A percentile compares a stretch with the other conserved stretches of the same genome.
These are phyloP conservation scores for Acacia acuminata DNA, from an alignment of 306 rosid species.

Conservation along the genomic window DNA sequence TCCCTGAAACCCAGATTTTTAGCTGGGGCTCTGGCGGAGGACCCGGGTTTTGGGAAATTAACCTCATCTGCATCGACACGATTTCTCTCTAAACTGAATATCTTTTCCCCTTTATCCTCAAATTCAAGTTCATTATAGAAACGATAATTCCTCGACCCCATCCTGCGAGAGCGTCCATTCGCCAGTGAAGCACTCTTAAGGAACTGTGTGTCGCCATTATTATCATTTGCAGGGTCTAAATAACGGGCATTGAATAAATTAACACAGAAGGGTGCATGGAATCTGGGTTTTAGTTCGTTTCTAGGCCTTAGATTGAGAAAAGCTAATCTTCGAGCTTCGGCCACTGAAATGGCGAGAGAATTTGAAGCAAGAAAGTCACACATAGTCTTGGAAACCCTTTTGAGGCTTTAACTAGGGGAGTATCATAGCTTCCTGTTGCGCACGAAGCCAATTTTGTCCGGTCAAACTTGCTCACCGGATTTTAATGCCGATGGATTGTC, in stretches of 20 bases:
- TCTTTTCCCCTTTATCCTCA: not conserved
- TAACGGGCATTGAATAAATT: not conserved
- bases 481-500: not conserved
- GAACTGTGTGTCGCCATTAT: conserved; percentile 18
- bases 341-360: not conserved
- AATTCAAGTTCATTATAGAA: not conserved
- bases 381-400: not conserved
- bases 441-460: not conserved
- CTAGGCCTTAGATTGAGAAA: not conserved
- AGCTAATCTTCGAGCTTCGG: not conserved
- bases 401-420: not conserved
- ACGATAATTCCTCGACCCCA: not conserved
- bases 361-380: conserved; percentile 2
- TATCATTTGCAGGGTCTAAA: conserved; percentile 1
- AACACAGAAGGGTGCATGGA: not conserved
- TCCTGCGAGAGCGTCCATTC: not conserved
- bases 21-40: not conserved
- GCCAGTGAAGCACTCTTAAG: not conserved
- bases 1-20: not conserved
- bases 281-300: not conserved
- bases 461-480: not conserved
- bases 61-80: not conserved
- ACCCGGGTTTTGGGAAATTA: not conserved
- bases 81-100: not conserved
- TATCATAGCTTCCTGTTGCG: not conserved